Evolutionary conservation across 2,329 filamentous ascomycete genomes (phyloP), one percentile per base, ranked within the genome.

Genomic region (Penicillium freii): DNA sequence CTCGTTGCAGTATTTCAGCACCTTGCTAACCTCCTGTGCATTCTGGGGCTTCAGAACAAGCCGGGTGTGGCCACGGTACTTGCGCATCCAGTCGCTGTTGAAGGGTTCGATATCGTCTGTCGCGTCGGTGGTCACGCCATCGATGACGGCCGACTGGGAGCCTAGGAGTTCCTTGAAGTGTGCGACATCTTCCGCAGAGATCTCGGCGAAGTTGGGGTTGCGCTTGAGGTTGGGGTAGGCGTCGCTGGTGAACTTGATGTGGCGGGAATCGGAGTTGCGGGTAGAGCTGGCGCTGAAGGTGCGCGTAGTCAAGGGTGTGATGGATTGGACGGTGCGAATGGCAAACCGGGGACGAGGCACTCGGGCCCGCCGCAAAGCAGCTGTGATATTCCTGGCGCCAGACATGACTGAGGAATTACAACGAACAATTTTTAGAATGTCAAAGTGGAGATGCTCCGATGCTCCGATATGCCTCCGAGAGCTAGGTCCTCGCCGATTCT

Each of bases 41-140:
- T 85, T 89, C 51, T 83, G 84, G 11, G 94, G 94, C 77, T 92
- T 95, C 61, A 99, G 79, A 5, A 97, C 92, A 27, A 99, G 80
- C 70, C 87, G 86, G 60, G 90, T 87, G 76, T 97, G 92, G 31
- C 94, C 95, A 60, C 90, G 87, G 80, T 96, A 99, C 78, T 99
- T 99, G 76, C 90, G 88, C 92, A 99, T 97, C 94, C 95, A 99
- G 78, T 99, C 94, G 72, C 87, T 86, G 77, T 99, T 99, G 82
- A 92, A 99, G 8, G 90, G 84, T 72, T 94, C 91, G 63, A 97
- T 82, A 71, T 97, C 94, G 67, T 90, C 89, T 2, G 82, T 78
- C 15, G 86, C 86, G 74, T 92, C 86, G 65, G 85, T 76, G 4
- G 86, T 90, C 54, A 96, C 83, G 50, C 91, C 91, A 72, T 97